Conservation (phyloP, 2,329 filamentous ascomycete species). For the Trichoderma asperellum region DNA sequence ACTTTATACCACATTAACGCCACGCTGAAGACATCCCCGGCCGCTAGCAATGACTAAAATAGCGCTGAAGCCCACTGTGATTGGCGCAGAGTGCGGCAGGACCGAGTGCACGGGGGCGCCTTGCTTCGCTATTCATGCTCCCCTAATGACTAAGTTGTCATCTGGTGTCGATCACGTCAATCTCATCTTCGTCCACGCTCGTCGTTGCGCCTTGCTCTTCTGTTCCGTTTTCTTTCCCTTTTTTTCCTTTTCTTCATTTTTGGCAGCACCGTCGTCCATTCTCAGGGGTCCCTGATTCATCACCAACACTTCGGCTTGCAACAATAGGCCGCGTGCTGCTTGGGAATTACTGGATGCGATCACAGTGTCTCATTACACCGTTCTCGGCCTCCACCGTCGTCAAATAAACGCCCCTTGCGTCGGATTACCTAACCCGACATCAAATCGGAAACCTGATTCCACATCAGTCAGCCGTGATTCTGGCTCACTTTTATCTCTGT, state of each 20-base stretch:
- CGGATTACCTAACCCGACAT: conserved; percentile 23
- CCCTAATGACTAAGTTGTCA: conserved; percentile 21
- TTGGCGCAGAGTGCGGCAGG: neutral
- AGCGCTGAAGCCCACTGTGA: conserved; percentile 20
- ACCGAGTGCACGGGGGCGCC: conserved; percentile 21
- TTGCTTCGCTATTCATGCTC: conserved; percentile 24
- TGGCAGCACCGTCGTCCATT: neutral
- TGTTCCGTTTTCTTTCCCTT: neutral
- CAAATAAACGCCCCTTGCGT: conserved; percentile 16
- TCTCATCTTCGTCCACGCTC: neutral
- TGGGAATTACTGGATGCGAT: conserved; percentile 14
- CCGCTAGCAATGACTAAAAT: conserved; percentile 11
- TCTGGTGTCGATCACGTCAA: conserved; percentile 19
- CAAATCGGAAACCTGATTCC: conserved; percentile 20
- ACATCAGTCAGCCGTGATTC: conserved; percentile 21
- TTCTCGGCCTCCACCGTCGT: conserved; percentile 12
- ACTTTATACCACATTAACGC: neutral
- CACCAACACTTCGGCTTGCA: neutral
- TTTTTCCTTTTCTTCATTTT: neutral
- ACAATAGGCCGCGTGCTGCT: conserved; percentile 8
- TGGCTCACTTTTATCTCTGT: conserved; percentile 11
- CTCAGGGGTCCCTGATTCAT: neutral
- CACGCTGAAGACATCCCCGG: neutral
- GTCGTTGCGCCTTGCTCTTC: neutral
- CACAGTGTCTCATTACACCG: conserved; percentile 3